Evolutionary conservation across 1,139 yeast species (phyloP).

Genomic region (Hansenula lynferdii): DNA sequence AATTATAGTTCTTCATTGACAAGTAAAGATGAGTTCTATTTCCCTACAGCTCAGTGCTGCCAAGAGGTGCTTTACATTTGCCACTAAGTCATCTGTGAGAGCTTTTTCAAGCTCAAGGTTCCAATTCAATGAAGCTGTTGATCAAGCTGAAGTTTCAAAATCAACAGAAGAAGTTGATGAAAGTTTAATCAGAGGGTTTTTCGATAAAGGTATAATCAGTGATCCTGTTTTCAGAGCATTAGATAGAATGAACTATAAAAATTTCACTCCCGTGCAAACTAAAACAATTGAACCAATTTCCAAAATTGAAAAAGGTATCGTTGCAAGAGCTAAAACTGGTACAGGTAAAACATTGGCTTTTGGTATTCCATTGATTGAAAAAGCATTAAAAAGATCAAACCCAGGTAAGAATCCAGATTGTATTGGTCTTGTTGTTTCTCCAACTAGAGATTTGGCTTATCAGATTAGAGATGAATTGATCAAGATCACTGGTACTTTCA

Average conservation of each 20-base stretch:
- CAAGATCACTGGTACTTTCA: conserved; percentile 33
- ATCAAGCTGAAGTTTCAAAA: background rate
- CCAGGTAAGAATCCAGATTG: conserved; percentile 32
- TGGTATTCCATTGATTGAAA: conserved; percentile 72
- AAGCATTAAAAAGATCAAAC: conserved; percentile 33
- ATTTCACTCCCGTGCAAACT: conserved; percentile 77
- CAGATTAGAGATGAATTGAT: conserved; percentile 71
- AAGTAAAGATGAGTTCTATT: background rate
- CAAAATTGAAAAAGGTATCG: conserved; percentile 54
- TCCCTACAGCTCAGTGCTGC: background rate
- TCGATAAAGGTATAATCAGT: conserved; percentile 12
- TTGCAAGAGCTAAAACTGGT: conserved; percentile 91
- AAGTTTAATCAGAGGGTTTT: conserved; percentile 17
- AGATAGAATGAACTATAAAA: conserved; percentile 36
- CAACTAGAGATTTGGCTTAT: conserved; percentile 88
- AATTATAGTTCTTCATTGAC: background rate
- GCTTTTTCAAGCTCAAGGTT: background rate
- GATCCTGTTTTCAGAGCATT: conserved; percentile 29
- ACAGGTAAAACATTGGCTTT: conserved; percentile 94
- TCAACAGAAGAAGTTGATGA: conserved; percentile 21
- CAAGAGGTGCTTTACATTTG: background rate
- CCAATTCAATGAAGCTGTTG: background rate
- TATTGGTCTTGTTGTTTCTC: conserved; percentile 70
- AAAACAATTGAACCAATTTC: conserved; percentile 66
- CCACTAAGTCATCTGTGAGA: background rate